Base-by-base conservation (phyloP, 495 filamentous ascomycete species). In the Hypoxylon fuscum region DNA sequence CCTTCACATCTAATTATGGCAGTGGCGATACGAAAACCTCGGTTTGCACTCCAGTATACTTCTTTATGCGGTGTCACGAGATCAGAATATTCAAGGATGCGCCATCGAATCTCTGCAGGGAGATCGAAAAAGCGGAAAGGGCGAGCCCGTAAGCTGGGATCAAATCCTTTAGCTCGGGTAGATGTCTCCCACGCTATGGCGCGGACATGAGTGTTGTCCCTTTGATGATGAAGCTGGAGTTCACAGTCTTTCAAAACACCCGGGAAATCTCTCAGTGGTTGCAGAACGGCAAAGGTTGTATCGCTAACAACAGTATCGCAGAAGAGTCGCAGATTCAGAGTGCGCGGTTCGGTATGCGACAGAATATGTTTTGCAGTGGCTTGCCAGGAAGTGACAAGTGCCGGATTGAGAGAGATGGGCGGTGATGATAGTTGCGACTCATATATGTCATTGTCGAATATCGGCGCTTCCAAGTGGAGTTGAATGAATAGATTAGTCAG, bases 101-200 rank as follows among this genome's bases (percentile, higher is more conserved):
- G 21, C 5, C 49, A 22, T 32, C 49, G 35, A 31, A 53, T 42
- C 49, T 53, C 37, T 9, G 35, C n/a, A 9, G 49, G 35, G 11
- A 53, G 49, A 31, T 53, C n/a, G 0, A 53, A 38, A 7, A 56
- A 56, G n/a, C 10, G 40, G 17, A 43, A 43, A 23, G 40, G 40
- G 7, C 18, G 2, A 17, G 15, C 9, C 40, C 40, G 18, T 10
- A 23, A 7, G 40, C 23, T 12, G 18, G 40, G 40, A 12, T 43
- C 40, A 18, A 21, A 21, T 22, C 40, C 40, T 22, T 17, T 21
- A 12, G 20, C 20, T 5, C 23, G 43, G 22, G 14, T n/a, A 29
- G 11, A 3, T 22, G 20, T 14, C 1, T 46, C 23, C 7, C 1
- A 29, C 10, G 43, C 43, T 46, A 46, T 2, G 3, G 10, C 43